Evolutionary conservation across 2,329 filamentous ascomycete genomes (phyloP), one percentile per base, ranked within the genome.

Genomic region (Penicillium sp.): DNA sequence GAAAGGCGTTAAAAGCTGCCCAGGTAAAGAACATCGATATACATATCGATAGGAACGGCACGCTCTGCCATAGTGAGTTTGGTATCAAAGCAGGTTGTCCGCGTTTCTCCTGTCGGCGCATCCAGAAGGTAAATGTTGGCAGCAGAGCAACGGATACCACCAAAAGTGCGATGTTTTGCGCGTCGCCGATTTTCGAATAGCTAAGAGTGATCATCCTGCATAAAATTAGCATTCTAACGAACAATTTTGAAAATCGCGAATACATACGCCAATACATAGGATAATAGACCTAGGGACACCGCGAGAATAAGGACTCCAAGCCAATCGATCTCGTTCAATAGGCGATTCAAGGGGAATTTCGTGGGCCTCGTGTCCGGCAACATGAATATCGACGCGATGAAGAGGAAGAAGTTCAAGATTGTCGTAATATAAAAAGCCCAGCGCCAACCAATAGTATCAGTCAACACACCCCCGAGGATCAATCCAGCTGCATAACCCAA

Each of bases 401-500:
- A 41, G 1, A 41, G 3, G n/a, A 41, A 11, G 19, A 9, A 26
- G 14, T 53, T 60, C 16, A 65, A 22, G 6, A 56, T 48, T 13
- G 55, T 55, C 6, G 64, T 54, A 8, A 53, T 57, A 47, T 63
- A 59, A 62, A 79, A 83, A 1, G 75, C 79, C 67, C 71, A 78
- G 46, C 79, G 67, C 81, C 80, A 83, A 7, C 77, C 77, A 26
- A 79, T 73, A 0, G 70, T 74, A 31, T 80, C 72, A 1, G 75
- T 68, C 31, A 82, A 73, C 0, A 83, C 59, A 55, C 82, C 81
- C 27, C 81, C 79, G 5, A 83, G 66, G 5, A 77, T 72, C 3
- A 84, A 69, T 0, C 82, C 82, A 1, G 82, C 54, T 0, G 72
- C 75, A 58, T 80, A 83, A 0, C 82, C 82, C 21, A 82, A 60